Base-by-base conservation (phyloP, 441 rosid species). In the Breynia disticha region DNA sequence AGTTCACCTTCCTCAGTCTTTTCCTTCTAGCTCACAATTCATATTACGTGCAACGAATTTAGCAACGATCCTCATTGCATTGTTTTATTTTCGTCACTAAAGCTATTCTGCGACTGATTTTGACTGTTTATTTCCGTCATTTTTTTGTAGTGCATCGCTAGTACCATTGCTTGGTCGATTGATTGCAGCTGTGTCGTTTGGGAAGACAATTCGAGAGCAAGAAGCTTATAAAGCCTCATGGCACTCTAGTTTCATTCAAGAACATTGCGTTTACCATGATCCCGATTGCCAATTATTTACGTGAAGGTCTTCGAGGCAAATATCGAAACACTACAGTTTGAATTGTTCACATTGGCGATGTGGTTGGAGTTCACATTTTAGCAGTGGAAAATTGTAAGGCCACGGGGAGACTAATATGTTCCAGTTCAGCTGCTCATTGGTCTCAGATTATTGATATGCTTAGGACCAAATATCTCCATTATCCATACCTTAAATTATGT, bases 341-440 rank as follows among this genome's bases (percentile, higher is more conserved):
- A 20, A 85, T 85, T 43, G 88, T 85, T 50, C 90, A 87, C 76
- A 75, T 90, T 57, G 81, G 83, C 1, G 83, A 85, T 57, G 98
- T 80, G 52, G 76, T 75, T 28, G 76, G 76, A 28, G 81, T 87
- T 59, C 90, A 85, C 45, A 64, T 79, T 20, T 59, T 80, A 44
- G 95, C 87, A 17, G 87, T 87, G 95, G 87, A 83, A 66, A 76
- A 85, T 49, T 66, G 57, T 43, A 75, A 56, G 46, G 86, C 81
- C 51, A 74, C 88, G 1, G 87, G 90, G 22, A 75, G 95, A 68
- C 66, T 85, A 19, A 14, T 87, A 32, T 83, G 96, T 52, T 82
- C 97, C 5, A 69, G 85, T 57, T 64, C 83, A 19, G 90, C 80
- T 13, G 80, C 85, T 63, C 84, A 81, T 48, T 85, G 86, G 88